Evolutionary conservation across 306 rosid genomes (phyloP), one percentile per base, ranked within the genome.

Genomic region (Vachellia pachyceras): DNA sequence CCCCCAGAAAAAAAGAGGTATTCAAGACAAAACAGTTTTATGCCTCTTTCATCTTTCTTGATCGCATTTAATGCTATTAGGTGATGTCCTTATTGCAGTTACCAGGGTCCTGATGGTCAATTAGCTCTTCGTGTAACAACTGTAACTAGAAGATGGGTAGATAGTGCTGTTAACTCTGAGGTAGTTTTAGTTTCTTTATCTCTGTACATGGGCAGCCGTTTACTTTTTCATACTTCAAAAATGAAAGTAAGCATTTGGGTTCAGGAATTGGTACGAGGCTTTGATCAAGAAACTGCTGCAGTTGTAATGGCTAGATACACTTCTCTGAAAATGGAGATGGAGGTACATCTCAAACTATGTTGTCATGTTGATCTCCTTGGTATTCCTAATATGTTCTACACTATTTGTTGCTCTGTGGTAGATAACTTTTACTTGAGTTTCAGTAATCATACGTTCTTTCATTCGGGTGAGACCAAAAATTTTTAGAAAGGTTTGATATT

Each of bases 261-360:
- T 79, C 88, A 95, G 99, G 99, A 95, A 88, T 78, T 95, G 89
- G 87, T 91, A 75, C 97, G 91, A 89, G 99, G 99, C 64, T 95
- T 95, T 90, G 99, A 95, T 84, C 99, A 95, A 77, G 99, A 95
- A 89, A 90, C 99, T 66, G 97, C 99, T 80, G 97, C 97, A 60
- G 99, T 95, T 72, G 97, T 93, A 72, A 88, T 95, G 95, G 96
- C 94, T 84, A 93, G 99, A 84, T 87, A 74, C 50, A 90, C 97
- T 76, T 90, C 99, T 76, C 82, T 93, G 86, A 93, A 95, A 89
- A 95, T 95, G 99, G 97, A 95, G 90, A 80, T 87, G 29, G 99
- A 93, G 97, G 99, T 95, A 90, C n/a, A 42, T 76, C 78, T 55
- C 49, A 20, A 52, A 45, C 74, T 52, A 55, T 70, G 46, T 60